These are phyloP conservation scores for Fennellomyces sp. DNA, from an alignment of 371 early-diverging fungal species.

Conservation along the genomic window DNA sequence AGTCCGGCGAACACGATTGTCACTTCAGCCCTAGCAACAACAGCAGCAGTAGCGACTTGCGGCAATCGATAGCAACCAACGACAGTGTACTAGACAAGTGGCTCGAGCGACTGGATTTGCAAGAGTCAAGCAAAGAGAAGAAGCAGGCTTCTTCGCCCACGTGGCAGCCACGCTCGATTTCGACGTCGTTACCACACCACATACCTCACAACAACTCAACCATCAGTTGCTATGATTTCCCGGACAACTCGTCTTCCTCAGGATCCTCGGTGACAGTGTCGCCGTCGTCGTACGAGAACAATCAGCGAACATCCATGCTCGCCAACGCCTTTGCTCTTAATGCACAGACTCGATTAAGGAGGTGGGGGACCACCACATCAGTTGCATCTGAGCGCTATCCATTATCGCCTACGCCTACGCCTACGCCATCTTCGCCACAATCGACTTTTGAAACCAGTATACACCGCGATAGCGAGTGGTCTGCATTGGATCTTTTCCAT, in stretches of 20 bases:
- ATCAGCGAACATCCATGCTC: conserved; percentile 1
- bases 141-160: not conserved
- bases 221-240: not conserved
- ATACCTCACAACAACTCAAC: not conserved
- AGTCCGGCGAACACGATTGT: conserved; percentile 6
- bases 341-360: not conserved
- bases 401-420: not conserved
- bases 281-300: no score
- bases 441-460: not conserved
- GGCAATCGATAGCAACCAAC: not conserved
- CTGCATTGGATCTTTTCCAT: conserved; percentile 9
- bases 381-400: not conserved
- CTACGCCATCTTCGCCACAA: conserved; percentile 2
- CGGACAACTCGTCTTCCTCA: not conserved
- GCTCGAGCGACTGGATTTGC: conserved; percentile 29
- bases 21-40: conserved; percentile 1
- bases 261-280: no score
- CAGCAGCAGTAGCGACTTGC: not conserved
- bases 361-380: not conserved
- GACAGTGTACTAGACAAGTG: conserved; percentile 33
- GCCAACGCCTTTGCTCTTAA: conserved; percentile 6
- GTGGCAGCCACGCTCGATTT: not conserved
- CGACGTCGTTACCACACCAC: not conserved
- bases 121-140: conserved; percentile 3
- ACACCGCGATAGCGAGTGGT: not conserved